Evolutionary conservation across 306 rosid species (phyloP).

Genomic region (Prunus armeniaca): DNA sequence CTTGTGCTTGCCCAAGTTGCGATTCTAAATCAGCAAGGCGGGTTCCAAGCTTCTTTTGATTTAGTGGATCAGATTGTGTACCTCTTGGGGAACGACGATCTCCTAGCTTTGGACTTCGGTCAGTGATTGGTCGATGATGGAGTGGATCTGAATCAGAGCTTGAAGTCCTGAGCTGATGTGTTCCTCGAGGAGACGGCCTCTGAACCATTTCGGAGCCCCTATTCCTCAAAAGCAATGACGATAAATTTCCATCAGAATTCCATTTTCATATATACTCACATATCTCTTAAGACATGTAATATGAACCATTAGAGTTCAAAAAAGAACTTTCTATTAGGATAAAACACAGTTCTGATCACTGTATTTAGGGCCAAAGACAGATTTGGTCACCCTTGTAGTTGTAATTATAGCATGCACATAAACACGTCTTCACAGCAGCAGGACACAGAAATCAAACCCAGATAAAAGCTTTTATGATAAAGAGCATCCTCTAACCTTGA

Average conservation of each 20-base stretch:
- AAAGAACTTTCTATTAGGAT: background rate
- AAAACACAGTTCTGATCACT: background rate
- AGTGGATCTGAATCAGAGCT: conserved; percentile 70
- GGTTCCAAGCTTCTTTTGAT: conserved; percentile 84
- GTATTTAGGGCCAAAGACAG: too few species aligned
- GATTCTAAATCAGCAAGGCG: conserved; percentile 84
- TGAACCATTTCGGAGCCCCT: conserved; percentile 83
- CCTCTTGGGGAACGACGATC: conserved; percentile 80
- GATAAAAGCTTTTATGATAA: background rate
- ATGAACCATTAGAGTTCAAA: background rate
- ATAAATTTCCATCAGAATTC: background rate
- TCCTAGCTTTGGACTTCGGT: conserved; percentile 72
- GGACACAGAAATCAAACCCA: background rate
- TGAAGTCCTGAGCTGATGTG: conserved; percentile 61
- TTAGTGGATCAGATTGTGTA: conserved; percentile 52
- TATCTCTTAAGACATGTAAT: background rate
- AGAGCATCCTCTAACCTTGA: conserved; percentile 55
- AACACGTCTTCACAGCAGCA: background rate
- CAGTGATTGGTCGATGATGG: conserved; percentile 66
- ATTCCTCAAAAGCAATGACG: conserved; percentile 11
- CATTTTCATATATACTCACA: background rate
- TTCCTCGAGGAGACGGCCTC: conserved; percentile 73
- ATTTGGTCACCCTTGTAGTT: background rate
- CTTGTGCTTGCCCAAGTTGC: conserved; percentile 85
- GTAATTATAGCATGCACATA: background rate